Conservation (phyloP, 208 protist species). For the Trypanosoma boissoni region DNA sequence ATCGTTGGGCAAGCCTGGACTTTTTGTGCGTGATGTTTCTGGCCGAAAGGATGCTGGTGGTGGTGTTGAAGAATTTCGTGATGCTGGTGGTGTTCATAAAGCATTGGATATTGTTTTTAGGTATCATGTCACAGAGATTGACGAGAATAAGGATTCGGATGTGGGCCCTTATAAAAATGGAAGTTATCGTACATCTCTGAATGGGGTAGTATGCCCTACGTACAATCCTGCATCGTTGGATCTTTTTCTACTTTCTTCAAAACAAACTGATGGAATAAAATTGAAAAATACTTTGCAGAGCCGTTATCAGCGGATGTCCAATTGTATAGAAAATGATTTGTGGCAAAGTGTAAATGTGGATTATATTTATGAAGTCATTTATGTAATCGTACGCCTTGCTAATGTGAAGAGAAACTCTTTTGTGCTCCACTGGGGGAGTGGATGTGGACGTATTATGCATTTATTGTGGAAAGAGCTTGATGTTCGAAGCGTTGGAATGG, state of each 20-base stretch:
- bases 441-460: conserved; percentile 32
- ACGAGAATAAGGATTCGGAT: neutral
- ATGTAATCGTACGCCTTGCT: conserved; percentile 13
- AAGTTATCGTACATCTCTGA: neutral
- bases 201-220: conserved; percentile 7
- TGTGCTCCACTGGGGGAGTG: conserved; percentile 33
- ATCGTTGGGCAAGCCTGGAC: neutral
- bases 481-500: conserved; percentile 26
- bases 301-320: conserved; percentile 21
- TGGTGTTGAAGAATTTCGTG: conserved; percentile 10
- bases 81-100: neutral
- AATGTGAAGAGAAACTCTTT: conserved; percentile 19
- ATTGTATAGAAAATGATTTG: conserved; percentile 25
- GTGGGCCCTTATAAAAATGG: neutral
- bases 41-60: conserved; percentile 15
- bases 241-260: conserved; percentile 19
- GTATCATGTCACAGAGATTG: no score
- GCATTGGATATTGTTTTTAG: neutral
- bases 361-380: conserved; percentile 26
- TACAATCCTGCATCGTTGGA: conserved; percentile 12
- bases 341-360: conserved; percentile 24
- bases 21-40: neutral
- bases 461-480: conserved; percentile 22
- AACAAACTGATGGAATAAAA: conserved; percentile 23
- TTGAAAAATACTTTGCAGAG: conserved; percentile 20